phyloP scores from a whole-genome alignment of 441 rosid species.

The Populus hybrid region DNA sequence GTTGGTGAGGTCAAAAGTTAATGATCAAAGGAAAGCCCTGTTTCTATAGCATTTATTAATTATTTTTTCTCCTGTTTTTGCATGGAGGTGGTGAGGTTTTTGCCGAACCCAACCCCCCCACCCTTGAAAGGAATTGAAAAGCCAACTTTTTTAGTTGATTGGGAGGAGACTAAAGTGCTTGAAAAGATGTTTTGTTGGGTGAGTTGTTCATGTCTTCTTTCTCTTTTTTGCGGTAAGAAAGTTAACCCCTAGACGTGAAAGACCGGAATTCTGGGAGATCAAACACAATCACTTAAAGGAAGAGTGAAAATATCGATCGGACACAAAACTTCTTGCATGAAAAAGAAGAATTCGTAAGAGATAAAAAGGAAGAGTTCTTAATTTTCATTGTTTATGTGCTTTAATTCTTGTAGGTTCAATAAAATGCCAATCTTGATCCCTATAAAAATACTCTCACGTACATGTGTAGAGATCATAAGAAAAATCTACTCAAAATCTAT shows the following conservation, averaged over 20 bases:
- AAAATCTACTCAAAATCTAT: too few species aligned
- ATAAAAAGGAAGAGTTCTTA: too few species aligned
- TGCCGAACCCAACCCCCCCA: too few species aligned
- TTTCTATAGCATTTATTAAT: background rate
- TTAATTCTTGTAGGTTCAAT: background rate
- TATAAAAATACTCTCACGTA: too few species aligned
- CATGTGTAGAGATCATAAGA: too few species aligned
- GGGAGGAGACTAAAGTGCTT: slow-evolving; percentile 22
- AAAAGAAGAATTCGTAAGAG: background rate
- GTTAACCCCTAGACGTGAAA: slow-evolving; percentile 18
- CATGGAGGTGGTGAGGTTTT: background rate
- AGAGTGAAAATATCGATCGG: background rate
- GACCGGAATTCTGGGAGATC: slow-evolving; percentile 29
- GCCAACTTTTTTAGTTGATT: background rate
- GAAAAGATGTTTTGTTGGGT: slow-evolving; percentile 19
- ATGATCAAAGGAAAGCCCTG: background rate
- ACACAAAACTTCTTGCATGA: background rate
- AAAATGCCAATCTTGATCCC: background rate
- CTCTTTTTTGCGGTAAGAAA: background rate
- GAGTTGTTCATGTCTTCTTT: slow-evolving; percentile 3
- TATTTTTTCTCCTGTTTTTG: background rate
- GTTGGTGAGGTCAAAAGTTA: slow-evolving; percentile 16
- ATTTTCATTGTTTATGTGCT: slow-evolving; percentile 10
- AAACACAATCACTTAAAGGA: slow-evolving; percentile 4
- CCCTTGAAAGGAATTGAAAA: background rate